phyloP scores from a whole-genome alignment of 352 stramenopile genomes.

The Phytophthora agathidicida region DNA sequence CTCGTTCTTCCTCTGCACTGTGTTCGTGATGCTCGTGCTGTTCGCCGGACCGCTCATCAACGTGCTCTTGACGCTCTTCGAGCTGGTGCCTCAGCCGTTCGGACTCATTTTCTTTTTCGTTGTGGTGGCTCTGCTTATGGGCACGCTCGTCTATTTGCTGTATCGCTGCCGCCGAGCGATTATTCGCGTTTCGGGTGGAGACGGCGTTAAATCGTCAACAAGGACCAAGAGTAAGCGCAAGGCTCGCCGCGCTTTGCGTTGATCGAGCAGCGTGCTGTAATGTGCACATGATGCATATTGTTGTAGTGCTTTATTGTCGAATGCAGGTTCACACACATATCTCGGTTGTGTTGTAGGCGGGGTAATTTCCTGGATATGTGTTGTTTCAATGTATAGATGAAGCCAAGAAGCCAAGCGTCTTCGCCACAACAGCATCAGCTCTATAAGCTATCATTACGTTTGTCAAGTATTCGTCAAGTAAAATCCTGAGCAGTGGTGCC shows the following conservation, averaged over 20 bases:
- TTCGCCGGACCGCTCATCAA: slow-evolving; percentile 80
- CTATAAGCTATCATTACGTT: too few relatives aligned
- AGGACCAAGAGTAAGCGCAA: slow-evolving; percentile 26
- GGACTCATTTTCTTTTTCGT: slow-evolving; percentile 67
- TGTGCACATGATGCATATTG: background rate
- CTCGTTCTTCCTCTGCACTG: slow-evolving; percentile 62
- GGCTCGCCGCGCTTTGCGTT: slow-evolving; percentile 24
- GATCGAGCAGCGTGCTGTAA: background rate
- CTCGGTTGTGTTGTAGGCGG: background rate
- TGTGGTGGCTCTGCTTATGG: slow-evolving; percentile 42
- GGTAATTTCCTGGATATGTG: too few relatives aligned
- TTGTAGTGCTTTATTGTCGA: slow-evolving; percentile 3
- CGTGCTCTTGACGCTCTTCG: slow-evolving; percentile 65
- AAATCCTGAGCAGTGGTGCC: too few relatives aligned
- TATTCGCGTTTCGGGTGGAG: slow-evolving; percentile 22
- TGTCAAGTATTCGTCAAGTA: too few relatives aligned
- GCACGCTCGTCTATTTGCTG: slow-evolving; percentile 50
- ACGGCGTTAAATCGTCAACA: slow-evolving; percentile 18
- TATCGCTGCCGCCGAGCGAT: slow-evolving; percentile 67
- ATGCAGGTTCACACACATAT: background rate
- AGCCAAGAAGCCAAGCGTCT: too few relatives aligned
- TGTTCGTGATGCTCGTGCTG: slow-evolving; percentile 64
- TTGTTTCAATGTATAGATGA: too few relatives aligned
- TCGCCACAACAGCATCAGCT: too few relatives aligned
- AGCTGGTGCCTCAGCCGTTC: slow-evolving; percentile 63